phyloP scores from a whole-genome alignment of 2,329 filamentous ascomycete genomes.

The Tolypocladium amazonense region DNA sequence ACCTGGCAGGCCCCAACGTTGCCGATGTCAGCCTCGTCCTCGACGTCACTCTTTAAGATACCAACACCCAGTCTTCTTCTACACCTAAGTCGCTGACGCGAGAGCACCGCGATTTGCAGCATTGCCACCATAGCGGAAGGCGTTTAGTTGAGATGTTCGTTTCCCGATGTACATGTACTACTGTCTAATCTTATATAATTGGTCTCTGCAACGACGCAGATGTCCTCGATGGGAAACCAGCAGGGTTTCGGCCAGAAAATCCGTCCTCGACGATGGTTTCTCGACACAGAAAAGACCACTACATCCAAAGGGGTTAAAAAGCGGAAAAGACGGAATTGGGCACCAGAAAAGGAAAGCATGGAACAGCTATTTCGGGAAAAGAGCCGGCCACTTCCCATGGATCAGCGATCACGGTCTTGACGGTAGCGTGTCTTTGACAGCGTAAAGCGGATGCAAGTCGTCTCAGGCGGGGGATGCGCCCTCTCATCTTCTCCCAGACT shows the following conservation, averaged over 20 bases:
- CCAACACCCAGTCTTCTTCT: slow-evolving; percentile 18
- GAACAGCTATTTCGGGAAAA: slow-evolving; percentile 9
- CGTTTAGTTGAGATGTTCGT: slow-evolving; percentile 40
- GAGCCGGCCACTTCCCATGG: slow-evolving; percentile 11
- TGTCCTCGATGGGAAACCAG: slow-evolving; percentile 3
- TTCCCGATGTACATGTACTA: slow-evolving; percentile 40
- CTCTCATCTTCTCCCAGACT: background rate
- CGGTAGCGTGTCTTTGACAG: background rate
- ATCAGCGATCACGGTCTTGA: slow-evolving; percentile 4
- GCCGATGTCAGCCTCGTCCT: slow-evolving; percentile 95
- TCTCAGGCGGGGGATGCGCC: background rate
- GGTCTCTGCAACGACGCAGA: slow-evolving; percentile 2
- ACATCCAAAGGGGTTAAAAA: slow-evolving; percentile 21
- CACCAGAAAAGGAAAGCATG: slow-evolving; percentile 14
- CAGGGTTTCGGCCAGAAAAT: slow-evolving; percentile 2
- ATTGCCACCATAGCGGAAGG: slow-evolving; percentile 42
- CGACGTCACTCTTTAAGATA: slow-evolving; percentile 66
- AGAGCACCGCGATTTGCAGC: slow-evolving; percentile 23
- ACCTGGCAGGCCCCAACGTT: slow-evolving; percentile 80
- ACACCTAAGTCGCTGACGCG: slow-evolving; percentile 16
- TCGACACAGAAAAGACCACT: slow-evolving; percentile 17
- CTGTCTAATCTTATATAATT: slow-evolving; percentile 41
- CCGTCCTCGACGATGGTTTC: slow-evolving; percentile 4
- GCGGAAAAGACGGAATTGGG: slow-evolving; percentile 1
- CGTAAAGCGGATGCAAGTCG: background rate